Evolutionary conservation across 2,329 filamentous ascomycete genomes (phyloP).

Genomic region (Cadophora sp.): DNA sequence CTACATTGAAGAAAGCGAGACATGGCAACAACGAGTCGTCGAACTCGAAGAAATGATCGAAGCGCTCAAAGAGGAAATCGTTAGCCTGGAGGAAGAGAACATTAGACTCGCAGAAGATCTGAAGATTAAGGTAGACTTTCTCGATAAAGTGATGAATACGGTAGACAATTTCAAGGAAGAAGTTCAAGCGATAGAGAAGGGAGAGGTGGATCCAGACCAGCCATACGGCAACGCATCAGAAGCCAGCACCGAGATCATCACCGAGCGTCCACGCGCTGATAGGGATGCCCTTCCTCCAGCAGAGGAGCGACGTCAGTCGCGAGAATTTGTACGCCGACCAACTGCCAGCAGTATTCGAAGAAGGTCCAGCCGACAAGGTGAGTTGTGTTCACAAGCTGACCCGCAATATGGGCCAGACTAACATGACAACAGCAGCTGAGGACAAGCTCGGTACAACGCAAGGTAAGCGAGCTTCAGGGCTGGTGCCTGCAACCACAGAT

Average conservation of each 20-base stretch:
- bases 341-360: neutral
- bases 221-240: neutral
- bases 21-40: neutral
- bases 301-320: neutral
- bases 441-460: neutral
- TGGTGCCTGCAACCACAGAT: neutral
- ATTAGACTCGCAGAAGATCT: neutral
- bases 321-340: neutral
- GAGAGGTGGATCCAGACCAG: neutral
- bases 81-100: neutral
- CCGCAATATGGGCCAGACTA: too few relatives aligned
- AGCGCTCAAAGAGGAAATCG: constrained; percentile 21
- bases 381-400: neutral
- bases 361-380: neutral
- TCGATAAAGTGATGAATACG: neutral
- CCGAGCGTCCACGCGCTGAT: neutral
- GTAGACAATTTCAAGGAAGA: neutral
- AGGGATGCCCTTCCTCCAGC: neutral
- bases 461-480: neutral
- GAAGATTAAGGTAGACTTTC: neutral
- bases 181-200: neutral
- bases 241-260: neutral
- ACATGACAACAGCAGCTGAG: neutral
- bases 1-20: neutral
- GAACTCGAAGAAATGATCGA: constrained; percentile 19